Base-by-base conservation (phyloP, 225 moss, liverwort and hornwort species). In the Sphagnum tenellum region DNA sequence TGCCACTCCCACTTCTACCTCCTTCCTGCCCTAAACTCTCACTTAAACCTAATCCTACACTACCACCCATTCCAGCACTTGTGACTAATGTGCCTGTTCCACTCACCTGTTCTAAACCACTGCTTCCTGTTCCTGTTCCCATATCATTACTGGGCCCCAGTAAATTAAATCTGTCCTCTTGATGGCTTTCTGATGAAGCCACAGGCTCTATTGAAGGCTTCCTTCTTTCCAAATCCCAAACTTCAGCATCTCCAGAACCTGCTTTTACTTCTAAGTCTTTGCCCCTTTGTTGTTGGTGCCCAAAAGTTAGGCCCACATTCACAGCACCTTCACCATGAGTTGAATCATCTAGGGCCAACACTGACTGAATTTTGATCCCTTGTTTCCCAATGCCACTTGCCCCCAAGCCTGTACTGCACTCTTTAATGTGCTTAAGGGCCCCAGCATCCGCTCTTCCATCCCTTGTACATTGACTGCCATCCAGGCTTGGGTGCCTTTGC, bases 51-150 rank as follows among this genome's bases (percentile, higher is more conserved):
- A 63, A 14, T 49, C 46, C 46, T 49, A 47, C 47, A 49, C 63
- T 63, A 1, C 50, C 63, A 12, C 63, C 63, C 63, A 63, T 63
- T 12, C 58, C 58, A 58, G 49, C 63, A 59, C 7, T 59, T 59
- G 63, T 63, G 49, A 12, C 63, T 14, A 63, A 49, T 49, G 63
- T 63, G 13, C 11, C 63, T 3, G 63, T 63, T 49, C n/a, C 48
- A 49, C 63, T 63, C 63, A 48, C 50, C 48, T 63, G 63, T 47
- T 63, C 63, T 50, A 63, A 4, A 50, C 63, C 63, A 63, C 63
- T 63, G 49, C 63, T 63, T 12, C 63, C 63, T 13, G 58, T 58
- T 5, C 7, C 11, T 3, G 58, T 13, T 5, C 12, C 58, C 58
- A 7, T 13, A 4, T 13, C 58, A 29, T 29, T 29, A 0, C 29